Conservation (phyloP, 768 basidiomycete genomes). For the Pulveroboletus frians region DNA sequence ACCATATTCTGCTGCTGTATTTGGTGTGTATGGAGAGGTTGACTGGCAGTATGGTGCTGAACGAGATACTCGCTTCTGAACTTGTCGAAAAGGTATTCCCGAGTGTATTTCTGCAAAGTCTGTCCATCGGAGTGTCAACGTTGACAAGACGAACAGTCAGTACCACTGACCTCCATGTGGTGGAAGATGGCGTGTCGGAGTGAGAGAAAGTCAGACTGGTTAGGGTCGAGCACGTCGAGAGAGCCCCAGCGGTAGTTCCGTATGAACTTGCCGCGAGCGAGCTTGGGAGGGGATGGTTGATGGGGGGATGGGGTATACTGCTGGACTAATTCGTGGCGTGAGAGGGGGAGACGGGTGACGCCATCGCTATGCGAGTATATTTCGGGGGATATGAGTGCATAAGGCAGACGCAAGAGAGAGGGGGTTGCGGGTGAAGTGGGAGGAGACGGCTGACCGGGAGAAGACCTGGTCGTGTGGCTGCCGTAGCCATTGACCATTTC, state of each 20-base stretch:
- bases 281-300: slow-evolving; percentile 39
- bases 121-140: slow-evolving; percentile 31
- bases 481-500: slow-evolving; percentile 52
- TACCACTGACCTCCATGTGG: slow-evolving; percentile 72
- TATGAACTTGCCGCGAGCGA: slow-evolving; percentile 57
- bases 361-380: slow-evolving; percentile 82
- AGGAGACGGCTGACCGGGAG: slow-evolving; percentile 51
- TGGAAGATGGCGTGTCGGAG: slow-evolving; percentile 79
- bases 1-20: slow-evolving; percentile 37
- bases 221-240: slow-evolving; percentile 73
- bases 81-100: slow-evolving; percentile 77
- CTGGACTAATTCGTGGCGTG: slow-evolving; percentile 67
- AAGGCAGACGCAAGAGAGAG: slow-evolving; percentile 65
- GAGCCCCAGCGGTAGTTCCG: slow-evolving; percentile 81
- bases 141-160: slow-evolving; percentile 12
- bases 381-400: slow-evolving; percentile 80
- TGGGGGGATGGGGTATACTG: slow-evolving; percentile 64
- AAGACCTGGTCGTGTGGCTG: slow-evolving; percentile 46
- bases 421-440: slow-evolving; percentile 62
- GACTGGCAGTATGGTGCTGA: slow-evolving; percentile 47
- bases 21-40: slow-evolving; percentile 41
- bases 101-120: slow-evolving; percentile 83
- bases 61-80: slow-evolving; percentile 57
- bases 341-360: slow-evolving; percentile 48
- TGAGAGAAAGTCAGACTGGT: slow-evolving; percentile 74